Evolutionary conservation across 768 basidiomycete genomes (phyloP).

Genomic region (Melanogaster broomeanus): DNA sequence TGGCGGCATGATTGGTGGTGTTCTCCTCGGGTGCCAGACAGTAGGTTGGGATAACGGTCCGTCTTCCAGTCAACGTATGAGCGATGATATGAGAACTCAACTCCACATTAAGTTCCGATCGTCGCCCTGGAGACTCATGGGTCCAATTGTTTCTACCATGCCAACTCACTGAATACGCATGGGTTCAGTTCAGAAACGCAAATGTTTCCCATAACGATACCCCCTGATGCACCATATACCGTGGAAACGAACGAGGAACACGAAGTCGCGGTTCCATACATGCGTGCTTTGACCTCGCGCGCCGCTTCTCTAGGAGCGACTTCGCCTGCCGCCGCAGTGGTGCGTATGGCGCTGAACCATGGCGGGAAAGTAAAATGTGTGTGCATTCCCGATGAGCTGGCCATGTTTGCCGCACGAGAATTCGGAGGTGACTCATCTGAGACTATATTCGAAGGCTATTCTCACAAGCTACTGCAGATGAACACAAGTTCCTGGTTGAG

Average conservation of each 20-base stretch:
- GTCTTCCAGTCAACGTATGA: slow-evolving; percentile 13
- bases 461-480: slow-evolving; percentile 44
- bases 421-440: slow-evolving; percentile 55
- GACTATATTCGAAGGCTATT: not conserved
- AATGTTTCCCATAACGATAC: slow-evolving; percentile 28
- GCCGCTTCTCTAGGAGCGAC: slow-evolving; percentile 77
- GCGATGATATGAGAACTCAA: not conserved
- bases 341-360: slow-evolving; percentile 65
- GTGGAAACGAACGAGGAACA: slow-evolving; percentile 43
- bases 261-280: slow-evolving; percentile 56
- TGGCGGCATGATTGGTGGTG: slow-evolving; percentile 68
- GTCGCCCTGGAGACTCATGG: slow-evolving; percentile 72
- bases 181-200: slow-evolving; percentile 35
- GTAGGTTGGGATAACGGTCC: slow-evolving; percentile 72
- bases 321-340: slow-evolving; percentile 57
- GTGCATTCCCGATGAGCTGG: slow-evolving; percentile 66
- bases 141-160: slow-evolving; percentile 73
- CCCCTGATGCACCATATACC: slow-evolving; percentile 37
- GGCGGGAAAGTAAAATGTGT: slow-evolving; percentile 57
- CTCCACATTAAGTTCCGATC: slow-evolving; percentile 53
- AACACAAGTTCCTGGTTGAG: slow-evolving; percentile 75
- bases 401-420: slow-evolving; percentile 56
- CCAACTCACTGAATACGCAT: slow-evolving; percentile 56
- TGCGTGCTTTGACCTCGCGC: slow-evolving; percentile 57
- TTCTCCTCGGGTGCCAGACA: slow-evolving; percentile 63